Evolutionary conservation across 495 filamentous ascomycete genomes (phyloP), one percentile per base, ranked within the genome.

Genomic region (Podospora conica): DNA sequence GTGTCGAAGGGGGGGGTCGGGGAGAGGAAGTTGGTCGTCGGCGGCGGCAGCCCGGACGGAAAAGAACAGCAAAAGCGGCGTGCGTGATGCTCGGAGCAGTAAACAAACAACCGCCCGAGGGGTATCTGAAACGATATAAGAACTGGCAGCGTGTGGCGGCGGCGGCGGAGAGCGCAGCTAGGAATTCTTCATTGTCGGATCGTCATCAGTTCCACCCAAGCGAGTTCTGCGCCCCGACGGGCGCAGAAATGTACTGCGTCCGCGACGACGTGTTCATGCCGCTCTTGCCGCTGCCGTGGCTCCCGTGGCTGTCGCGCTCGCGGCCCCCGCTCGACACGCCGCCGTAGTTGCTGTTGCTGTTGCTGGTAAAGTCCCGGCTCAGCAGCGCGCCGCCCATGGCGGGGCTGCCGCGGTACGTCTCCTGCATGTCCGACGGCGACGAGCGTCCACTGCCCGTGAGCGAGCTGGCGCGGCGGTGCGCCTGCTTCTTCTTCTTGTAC

Each of bases 161-260:
- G 61, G 64, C 53, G 65, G 60, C 61, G 25, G 55, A 66, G n/a
- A n/a, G n/a, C n/a, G n/a, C 48, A 61, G 53, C 53, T 33, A 58
- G 61, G 73, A 70, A 68, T 67, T 76, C 67, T 68, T 69, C 69
- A 29, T 66, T 67, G 66, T 69, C 73, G 67, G 66, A 61, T 68
- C 69, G 66, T 75, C 62, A 79, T 85, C 85, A 98, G 81, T 96
- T 97, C 95, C 95, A 98, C 68, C 95, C 95, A 67, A 98, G 86
- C 61, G 92, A 96, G 81, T 98, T 98, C 83, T 97, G 95, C 54
- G 93, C 91, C 83, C 94, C 96, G 65, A 98, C 91, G 4, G 95
- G 95, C 60, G 86, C 87, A 54, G 88, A 90, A 69, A 92, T 92
- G 74, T 85, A 83, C 68, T 84, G 78, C 59, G 87, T 87, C 69